Evolutionary conservation across 2,329 filamentous ascomycete genomes (phyloP).

Genomic region (Diplodia scrobiculata): DNA sequence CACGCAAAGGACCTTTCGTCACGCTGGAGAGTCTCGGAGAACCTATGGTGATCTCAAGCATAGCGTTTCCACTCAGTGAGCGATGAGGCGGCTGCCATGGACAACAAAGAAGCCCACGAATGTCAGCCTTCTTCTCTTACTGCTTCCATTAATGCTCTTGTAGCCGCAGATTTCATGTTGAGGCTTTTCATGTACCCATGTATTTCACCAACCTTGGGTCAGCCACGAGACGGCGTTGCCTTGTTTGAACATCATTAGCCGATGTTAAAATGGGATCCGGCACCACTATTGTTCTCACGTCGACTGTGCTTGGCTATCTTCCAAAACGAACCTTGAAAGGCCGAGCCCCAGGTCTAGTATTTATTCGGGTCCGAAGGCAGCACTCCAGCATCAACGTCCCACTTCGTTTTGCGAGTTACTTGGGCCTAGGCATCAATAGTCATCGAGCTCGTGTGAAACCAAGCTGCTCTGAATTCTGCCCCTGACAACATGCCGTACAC

Average conservation of each 20-base stretch:
- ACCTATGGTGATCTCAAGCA: neutral
- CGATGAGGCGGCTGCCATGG: neutral
- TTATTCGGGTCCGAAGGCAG: neutral
- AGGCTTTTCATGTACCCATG: too few species aligned
- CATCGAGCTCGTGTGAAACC: neutral
- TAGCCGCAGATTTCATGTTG: neutral
- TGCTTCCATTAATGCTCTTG: neutral
- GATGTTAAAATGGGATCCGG: neutral
- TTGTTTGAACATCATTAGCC: neutral
- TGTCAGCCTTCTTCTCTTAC: neutral
- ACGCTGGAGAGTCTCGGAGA: neutral
- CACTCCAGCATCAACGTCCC: neutral
- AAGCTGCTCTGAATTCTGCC: neutral
- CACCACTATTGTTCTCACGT: neutral
- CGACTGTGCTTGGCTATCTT: neutral
- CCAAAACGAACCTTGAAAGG: neutral
- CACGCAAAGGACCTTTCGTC: neutral
- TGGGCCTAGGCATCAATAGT: neutral
- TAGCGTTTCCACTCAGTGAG: neutral
- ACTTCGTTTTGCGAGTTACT: neutral
- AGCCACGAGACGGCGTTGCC: neutral
- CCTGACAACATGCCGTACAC: constrained; percentile 14
- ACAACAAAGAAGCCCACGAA: neutral
- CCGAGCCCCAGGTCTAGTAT: neutral
- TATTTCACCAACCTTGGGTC: neutral